Evolutionary conservation across 2,329 filamentous ascomycete genomes (phyloP), one percentile per base, ranked within the genome.

Genomic region (Microsporum ferrugineum): DNA sequence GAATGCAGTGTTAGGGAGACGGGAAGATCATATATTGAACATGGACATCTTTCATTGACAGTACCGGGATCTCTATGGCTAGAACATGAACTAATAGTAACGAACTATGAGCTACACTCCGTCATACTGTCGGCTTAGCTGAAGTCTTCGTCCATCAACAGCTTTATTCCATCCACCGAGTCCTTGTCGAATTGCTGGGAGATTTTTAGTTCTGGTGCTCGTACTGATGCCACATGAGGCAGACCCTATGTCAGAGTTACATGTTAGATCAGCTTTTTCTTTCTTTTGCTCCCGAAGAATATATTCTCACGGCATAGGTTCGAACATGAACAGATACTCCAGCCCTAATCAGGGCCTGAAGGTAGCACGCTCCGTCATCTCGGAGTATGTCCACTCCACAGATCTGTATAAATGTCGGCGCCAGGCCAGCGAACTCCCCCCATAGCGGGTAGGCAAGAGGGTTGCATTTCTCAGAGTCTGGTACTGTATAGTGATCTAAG

Each of bases 381-480:
- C 61, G 31, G 5, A 57, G 51, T 14, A 62, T 58, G 33, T 60
- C 61, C 2, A 60, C 3, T 27, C 43, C 41, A 23, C 31, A 60
- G 29, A 60, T 29, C 39, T 62, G 56, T 23, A 60, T 41, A 53
- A 60, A 57, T 3, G 51, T 57, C 8, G 10, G 31, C 2, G 58
- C 38, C 38, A 57, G 45, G 8, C 49, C 51, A 17, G 58, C 8
- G 14, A 62, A 23, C 7, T 49, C 38, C n/a, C 61, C 39, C 61
- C 49, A 62, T 7, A 62, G 51, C n/a, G 61, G 61, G 41, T 60
- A 57, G 8, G 58, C 61, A 7, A 57, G 58, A 12, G 58, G 2
- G 2, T 43, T 57, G n/a, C 33, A 2, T 34, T 60, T 60, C 49
- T 60, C 61, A 23, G 29, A 38, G 33, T 47, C 58, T 1, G 45